Evolutionary conservation across 2,329 filamentous ascomycete genomes (phyloP).

Genomic region (Acrodontium crateriforme): DNA sequence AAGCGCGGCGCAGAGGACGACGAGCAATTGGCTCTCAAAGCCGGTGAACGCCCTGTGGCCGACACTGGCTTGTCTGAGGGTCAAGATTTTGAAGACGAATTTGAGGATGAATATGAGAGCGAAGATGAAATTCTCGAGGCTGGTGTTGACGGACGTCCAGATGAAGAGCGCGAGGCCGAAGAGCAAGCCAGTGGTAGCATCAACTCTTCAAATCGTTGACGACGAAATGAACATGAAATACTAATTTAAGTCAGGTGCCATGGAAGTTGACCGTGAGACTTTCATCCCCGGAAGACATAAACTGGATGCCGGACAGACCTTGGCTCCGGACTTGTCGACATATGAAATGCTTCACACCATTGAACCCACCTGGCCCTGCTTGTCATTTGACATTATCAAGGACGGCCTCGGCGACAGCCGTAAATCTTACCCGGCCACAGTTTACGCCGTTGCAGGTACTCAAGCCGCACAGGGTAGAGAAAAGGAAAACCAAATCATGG

Average conservation of each 20-base stretch:
- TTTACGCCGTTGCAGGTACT: slow-evolving; percentile 89
- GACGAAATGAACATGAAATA: too few species aligned
- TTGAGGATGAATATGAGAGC: slow-evolving; percentile 81
- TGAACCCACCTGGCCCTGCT: slow-evolving; percentile 88
- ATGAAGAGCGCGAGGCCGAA: slow-evolving; percentile 83
- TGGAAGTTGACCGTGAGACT: slow-evolving; percentile 87
- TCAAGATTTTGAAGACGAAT: slow-evolving; percentile 86
- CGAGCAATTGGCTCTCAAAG: slow-evolving; percentile 43
- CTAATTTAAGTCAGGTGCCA: slow-evolving; percentile 43
- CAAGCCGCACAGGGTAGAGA: slow-evolving; percentile 66
- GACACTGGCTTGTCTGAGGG: slow-evolving; percentile 37
- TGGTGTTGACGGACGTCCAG: slow-evolving; percentile 81
- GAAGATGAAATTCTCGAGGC: slow-evolving; percentile 77
- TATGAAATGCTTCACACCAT: slow-evolving; percentile 97
- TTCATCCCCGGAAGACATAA: slow-evolving; percentile 94
- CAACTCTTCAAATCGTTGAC: not conserved
- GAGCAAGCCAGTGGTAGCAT: slow-evolving; percentile 51
- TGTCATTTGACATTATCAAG: slow-evolving; percentile 85
- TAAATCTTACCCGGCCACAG: slow-evolving; percentile 84
- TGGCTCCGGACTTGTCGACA: slow-evolving; percentile 81
- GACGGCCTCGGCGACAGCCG: slow-evolving; percentile 79
- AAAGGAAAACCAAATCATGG: slow-evolving; percentile 84
- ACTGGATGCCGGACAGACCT: slow-evolving; percentile 76
- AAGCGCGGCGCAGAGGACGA: slow-evolving; percentile 45
- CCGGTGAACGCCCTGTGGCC: slow-evolving; percentile 43